These are phyloP conservation scores for Dendrobium huoshanense DNA, from an alignment of 106 monocot species.

Conservation along the genomic window DNA sequence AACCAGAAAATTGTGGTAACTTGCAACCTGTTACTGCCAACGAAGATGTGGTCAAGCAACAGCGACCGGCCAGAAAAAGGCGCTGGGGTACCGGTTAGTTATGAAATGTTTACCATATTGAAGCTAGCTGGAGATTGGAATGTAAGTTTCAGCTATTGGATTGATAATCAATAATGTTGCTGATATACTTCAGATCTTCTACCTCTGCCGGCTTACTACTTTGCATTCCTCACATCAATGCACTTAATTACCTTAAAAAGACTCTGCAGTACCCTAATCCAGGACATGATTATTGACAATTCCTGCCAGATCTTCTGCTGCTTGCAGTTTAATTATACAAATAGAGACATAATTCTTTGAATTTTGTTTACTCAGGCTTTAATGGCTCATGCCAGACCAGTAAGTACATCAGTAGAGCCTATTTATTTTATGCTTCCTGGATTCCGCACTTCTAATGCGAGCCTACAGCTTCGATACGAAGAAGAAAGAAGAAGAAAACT, in stretches of 20 bases:
- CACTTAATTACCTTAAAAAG: background rate
- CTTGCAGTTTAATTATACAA: too few relatives aligned
- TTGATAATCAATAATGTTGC: background rate
- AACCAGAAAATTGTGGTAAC: slow-evolving; percentile 3
- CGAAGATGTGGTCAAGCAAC: slow-evolving; percentile 24
- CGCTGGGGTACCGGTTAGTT: slow-evolving; percentile 25
- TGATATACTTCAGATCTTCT: background rate
- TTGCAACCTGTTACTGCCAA: background rate
- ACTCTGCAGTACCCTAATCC: background rate
- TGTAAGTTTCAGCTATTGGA: background rate
- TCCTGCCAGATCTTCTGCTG: background rate
- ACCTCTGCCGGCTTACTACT: background rate
- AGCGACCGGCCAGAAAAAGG: slow-evolving; percentile 48
- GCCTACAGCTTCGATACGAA: background rate
- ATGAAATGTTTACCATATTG: background rate
- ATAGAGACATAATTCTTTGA: background rate
- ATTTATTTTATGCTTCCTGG: background rate
- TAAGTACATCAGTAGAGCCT: background rate
- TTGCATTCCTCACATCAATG: too few relatives aligned
- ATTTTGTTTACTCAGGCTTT: background rate
- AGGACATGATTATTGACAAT: background rate
- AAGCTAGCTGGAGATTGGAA: background rate
- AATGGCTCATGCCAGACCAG: background rate
- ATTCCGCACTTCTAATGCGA: background rate
- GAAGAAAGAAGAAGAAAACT: background rate